Base-by-base conservation (phyloP, 768 basidiomycete species). In the Suillus hirtellus region DNA sequence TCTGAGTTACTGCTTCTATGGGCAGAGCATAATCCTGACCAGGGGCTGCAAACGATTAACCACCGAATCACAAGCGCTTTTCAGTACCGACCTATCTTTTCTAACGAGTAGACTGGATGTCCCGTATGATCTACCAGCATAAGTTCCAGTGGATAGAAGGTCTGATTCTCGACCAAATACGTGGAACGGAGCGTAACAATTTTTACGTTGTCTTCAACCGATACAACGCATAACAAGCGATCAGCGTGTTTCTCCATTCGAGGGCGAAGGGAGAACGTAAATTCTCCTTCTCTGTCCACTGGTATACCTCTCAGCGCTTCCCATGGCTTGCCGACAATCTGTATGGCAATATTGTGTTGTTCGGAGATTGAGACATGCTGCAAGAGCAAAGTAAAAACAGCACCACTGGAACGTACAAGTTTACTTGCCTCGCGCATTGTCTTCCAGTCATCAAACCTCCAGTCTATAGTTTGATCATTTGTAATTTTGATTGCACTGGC, bases 361-460 rank as follows among this genome's bases (percentile, higher is more conserved):
- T 87, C 87, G 11, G 87, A 84, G 5, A 75, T 76, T 1, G 78
- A 75, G 15, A 78, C 72, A 64, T 81, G 79, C 84, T 85, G 61
- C 62, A 60, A 40, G 38, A 19, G 60, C 50, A 60, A 66, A 40
- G 52, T 52, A 17, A 27, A 44, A 61, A 58, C 7, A 61, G 14
- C 24, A 37, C 34, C n/a, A 9, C 34, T 62, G 34, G 24, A 54
- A 1, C 60, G 1, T 11, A 5, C 27, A 14, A 42, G 27, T 52
- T 53, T 19, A 66, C 81, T 64, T 71, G 94, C 95, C 80, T 99
- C 97, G 72, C 97, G 87, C 80, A 92, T 89, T 4, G 89, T 90
- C 73, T 89, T 90, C 90, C 94, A 95, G 70, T 99, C 96, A 72
- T 98, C 95, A 70, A 99, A 98, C 61, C 97, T 83, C 97, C 97